Conservation (phyloP, 164 flowering plant genomes). For the Kingdonia uniflora region DNA sequence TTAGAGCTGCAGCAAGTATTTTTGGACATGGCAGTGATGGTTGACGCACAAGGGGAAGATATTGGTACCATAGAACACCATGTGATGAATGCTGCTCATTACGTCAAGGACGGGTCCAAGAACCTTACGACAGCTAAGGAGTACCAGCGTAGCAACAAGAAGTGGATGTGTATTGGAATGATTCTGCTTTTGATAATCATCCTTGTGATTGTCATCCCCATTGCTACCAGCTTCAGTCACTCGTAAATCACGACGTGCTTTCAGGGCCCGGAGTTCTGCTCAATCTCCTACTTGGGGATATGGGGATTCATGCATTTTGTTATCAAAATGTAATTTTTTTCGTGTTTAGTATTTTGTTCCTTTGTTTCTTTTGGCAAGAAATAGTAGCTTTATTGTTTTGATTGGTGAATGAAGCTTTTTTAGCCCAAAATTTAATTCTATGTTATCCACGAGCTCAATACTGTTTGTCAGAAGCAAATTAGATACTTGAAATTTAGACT, state of each 20-base stretch:
- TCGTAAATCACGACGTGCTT: neutral
- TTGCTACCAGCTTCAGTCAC: slow-evolving; percentile 37
- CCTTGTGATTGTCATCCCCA: slow-evolving; percentile 49
- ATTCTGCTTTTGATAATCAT: slow-evolving; percentile 48
- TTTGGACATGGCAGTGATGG: slow-evolving; percentile 31
- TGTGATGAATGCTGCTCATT: slow-evolving; percentile 17
- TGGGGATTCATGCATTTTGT: no score
- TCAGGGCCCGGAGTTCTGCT: slow-evolving; percentile 1
- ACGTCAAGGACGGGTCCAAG: slow-evolving; percentile 22
- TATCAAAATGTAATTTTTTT: no score
- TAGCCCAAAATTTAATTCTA: no score
- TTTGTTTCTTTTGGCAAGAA: no score
- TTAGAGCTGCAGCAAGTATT: slow-evolving; percentile 25
- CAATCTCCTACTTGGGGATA: slow-evolving; percentile 3
- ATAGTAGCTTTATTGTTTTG: no score
- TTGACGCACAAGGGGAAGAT: slow-evolving; percentile 25
- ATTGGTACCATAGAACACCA: slow-evolving; percentile 26
- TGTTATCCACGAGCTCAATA: no score
- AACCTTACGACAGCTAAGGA: slow-evolving; percentile 19
- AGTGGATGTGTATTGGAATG: slow-evolving; percentile 48
- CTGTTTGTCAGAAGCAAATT: no score
- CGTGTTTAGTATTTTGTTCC: no score
- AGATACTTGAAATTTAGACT: no score
- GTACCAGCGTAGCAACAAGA: slow-evolving; percentile 22
- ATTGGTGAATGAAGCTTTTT: no score